Evolutionary conservation across 805 yeast species (phyloP), one percentile per base, ranked within the genome.

Genomic region (Diddensiella caesifluorescens): DNA sequence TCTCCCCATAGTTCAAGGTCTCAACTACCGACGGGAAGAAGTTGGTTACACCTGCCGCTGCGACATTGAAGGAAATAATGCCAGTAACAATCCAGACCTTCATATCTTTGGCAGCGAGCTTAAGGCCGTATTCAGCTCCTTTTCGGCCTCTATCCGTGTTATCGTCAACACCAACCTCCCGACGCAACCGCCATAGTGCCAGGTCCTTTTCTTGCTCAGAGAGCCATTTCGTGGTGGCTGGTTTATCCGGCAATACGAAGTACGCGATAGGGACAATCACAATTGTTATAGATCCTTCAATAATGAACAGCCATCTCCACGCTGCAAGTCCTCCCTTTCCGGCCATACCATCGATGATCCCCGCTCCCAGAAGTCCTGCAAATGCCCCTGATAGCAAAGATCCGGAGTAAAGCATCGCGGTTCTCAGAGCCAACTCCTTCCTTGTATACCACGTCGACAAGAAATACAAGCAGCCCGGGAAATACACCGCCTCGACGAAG

Each of bases 11-110:
- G 29, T 75, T 71, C 47, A 79, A 65, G 10, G 82, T 75, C 43
- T 65, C 54, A n/a, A 79, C 81, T 22, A 79, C 75, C 1, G 81
- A 68, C 19, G 83, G 83, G 65, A 75, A 77, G 55, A 75, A 76
- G 54, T 75, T 71, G 16, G 79, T 74, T 38, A 75, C 79, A 55
- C 80, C 80, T 49, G 77, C 47, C 49, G 76, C 70, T 29, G 80
- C 78, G 23, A 76, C 77, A 39, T 73, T 80, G 22, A 71, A 58
- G 58, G 67, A 71, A 20, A 49, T 49, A 44, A 55, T 37, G 27
- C 48, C 43, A 19, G 45, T 35, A n/a, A 46, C 41, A 13, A 40
- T 39, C 39, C 48, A 40, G 7, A 49, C 51, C 42, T 54, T 55
- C 35, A 29, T 28, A 38, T 55, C 60, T 5, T 26, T 34, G 22